phyloP scores from a whole-genome alignment of 352 stramenopile genomes.

The Globisporangium uncinulatum region DNA sequence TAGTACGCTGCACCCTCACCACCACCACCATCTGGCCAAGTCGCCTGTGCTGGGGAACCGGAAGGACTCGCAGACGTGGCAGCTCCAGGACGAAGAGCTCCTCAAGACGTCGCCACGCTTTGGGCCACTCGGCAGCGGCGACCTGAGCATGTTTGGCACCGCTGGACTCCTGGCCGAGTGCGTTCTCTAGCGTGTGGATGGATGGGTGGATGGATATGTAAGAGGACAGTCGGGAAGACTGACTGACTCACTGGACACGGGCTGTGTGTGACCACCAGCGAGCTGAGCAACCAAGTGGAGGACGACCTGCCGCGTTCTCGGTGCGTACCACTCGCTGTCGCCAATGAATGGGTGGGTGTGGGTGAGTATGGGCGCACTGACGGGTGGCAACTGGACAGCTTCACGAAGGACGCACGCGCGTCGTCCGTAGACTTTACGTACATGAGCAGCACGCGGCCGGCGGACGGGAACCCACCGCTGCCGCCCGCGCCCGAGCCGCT shows the following conservation, averaged over 20 bases:
- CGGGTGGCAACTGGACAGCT: slow-evolving; percentile 4
- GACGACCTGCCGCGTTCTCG: slow-evolving; percentile 11
- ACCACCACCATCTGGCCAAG: slow-evolving; percentile 29
- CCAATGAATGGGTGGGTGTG: not conserved
- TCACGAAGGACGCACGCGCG: slow-evolving; percentile 63
- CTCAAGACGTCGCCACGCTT: slow-evolving; percentile 49
- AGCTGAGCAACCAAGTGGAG: slow-evolving; percentile 13
- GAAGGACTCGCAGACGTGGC: slow-evolving; percentile 63
- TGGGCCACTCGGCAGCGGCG: slow-evolving; percentile 13
- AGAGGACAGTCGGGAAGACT: not conserved
- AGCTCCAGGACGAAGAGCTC: slow-evolving; percentile 65
- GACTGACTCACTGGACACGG: not conserved
- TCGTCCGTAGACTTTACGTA: slow-evolving; percentile 78
- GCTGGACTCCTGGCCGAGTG: slow-evolving; percentile 7
- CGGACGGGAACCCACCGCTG: slow-evolving; percentile 55
- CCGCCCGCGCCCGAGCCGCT: slow-evolving; percentile 59
- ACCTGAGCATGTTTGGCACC: slow-evolving; percentile 9
- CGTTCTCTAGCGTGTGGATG: not conserved
- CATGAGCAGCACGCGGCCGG: slow-evolving; percentile 16
- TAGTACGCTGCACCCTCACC: slow-evolving; percentile 6
- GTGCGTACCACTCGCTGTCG: not conserved
- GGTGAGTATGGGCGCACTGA: not conserved
- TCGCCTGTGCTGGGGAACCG: slow-evolving; percentile 49
- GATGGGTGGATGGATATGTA: not conserved
- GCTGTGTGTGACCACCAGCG: not conserved